These are phyloP conservation scores for Rhododendron henanense DNA, from an alignment of 148 eudicot species.

Conservation along the genomic window DNA sequence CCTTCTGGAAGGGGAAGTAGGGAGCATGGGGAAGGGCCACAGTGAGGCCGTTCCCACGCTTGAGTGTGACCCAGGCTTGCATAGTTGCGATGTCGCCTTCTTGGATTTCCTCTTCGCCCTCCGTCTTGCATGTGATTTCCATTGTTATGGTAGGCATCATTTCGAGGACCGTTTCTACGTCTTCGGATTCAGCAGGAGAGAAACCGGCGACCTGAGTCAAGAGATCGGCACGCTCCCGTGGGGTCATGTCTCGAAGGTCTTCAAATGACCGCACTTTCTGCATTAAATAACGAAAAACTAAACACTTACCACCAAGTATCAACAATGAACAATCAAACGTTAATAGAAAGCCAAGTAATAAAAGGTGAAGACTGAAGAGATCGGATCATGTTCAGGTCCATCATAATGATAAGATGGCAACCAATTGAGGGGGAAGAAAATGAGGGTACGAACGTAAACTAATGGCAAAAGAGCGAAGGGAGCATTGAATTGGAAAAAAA, in stretches of 20 bases:
- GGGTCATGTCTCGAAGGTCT: conserved; percentile 66
- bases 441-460: not conserved
- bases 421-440: not conserved
- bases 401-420: not conserved
- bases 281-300: conserved; percentile 8
- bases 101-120: conserved; percentile 87
- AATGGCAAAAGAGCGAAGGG: not conserved
- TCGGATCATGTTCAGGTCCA: not conserved
- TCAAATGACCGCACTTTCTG: conserved; percentile 74
- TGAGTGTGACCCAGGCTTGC: conserved; percentile 71
- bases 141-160: conserved; percentile 66
- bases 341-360: not conserved
- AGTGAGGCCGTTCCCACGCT: conserved; percentile 60
- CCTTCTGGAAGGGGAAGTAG: conserved; percentile 70
- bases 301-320: not conserved
- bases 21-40: conserved; percentile 86
- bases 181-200: conserved; percentile 51
- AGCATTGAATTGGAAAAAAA: not conserved
- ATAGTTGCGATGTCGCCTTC: conserved; percentile 80
- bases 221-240: conserved; percentile 54
- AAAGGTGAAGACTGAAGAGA: not conserved
- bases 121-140: conserved; percentile 72
- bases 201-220: conserved; percentile 60
- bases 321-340: not conserved
- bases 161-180: conserved; percentile 70